These are phyloP conservation scores for Durusdinium trenchii DNA, from an alignment of 73 alveolate species.

Conservation along the genomic window DNA sequence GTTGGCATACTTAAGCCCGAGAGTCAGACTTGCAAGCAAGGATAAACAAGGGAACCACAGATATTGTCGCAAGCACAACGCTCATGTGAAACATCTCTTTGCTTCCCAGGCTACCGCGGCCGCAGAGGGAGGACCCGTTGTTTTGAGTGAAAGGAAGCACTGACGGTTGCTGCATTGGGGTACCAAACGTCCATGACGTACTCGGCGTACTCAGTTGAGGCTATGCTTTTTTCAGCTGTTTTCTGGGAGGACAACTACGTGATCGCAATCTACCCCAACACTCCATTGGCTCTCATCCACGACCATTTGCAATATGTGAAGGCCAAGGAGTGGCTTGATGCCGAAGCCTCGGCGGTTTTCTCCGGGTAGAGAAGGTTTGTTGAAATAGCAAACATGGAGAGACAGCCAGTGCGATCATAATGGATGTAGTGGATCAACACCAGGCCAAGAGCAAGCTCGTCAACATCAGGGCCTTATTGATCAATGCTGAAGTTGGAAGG, in stretches of 20 bases:
- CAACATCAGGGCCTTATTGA: constrained; percentile 46
- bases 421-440: neutral
- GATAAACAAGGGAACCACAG: no score
- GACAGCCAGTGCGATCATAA: neutral
- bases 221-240: no score
- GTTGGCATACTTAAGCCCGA: no score
- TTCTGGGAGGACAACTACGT: constrained; percentile 49
- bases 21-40: no score
- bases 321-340: constrained; percentile 70
- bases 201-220: neutral
- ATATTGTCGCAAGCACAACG: no score
- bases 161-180: neutral
- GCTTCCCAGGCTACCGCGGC: neutral
- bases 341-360: neutral
- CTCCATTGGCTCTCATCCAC: constrained; percentile 23
- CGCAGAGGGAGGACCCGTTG: neutral
- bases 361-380: neutral
- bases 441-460: constrained; percentile 71
- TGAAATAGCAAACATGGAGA: neutral
- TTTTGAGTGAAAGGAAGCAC: neutral
- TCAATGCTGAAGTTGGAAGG: constrained; percentile 85
- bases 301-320: constrained; percentile 61
- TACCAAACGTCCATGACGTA: neutral
- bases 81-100: no score
- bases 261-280: constrained; percentile 81